Conservation (phyloP, 495 filamentous ascomycete species). For the Penicillium lividum region DNA sequence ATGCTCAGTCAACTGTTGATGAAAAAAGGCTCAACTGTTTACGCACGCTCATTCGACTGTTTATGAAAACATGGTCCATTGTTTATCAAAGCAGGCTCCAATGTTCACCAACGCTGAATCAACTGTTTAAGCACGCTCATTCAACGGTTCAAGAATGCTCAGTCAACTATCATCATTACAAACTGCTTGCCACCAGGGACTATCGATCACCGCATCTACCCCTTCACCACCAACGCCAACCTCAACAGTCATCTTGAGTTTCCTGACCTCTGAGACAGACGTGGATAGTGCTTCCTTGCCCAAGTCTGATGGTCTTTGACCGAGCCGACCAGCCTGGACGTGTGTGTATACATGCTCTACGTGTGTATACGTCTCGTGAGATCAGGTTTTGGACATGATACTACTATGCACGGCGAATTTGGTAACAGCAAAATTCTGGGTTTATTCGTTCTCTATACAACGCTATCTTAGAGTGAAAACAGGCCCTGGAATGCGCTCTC, state of each 20-base stretch:
- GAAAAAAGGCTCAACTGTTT: too few species aligned
- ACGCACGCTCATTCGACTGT: too few species aligned
- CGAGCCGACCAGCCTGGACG: neutral
- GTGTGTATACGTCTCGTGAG: neutral
- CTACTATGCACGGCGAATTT: constrained; percentile 5
- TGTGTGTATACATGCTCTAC: neutral
- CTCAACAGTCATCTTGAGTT: neutral
- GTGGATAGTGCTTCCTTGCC: constrained; percentile 2
- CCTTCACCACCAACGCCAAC: neutral
- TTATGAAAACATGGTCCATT: too few species aligned
- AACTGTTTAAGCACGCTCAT: too few species aligned
- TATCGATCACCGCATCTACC: neutral
- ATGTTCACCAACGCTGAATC: too few species aligned
- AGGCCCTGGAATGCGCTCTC: neutral
- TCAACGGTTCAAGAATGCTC: neutral
- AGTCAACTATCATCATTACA: neutral
- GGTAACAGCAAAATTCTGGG: constrained; percentile 3
- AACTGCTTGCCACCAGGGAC: neutral
- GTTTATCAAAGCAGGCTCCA: too few species aligned
- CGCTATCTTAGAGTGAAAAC: constrained; percentile 2
- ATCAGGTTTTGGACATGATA: neutral
- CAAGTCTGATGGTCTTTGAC: constrained; percentile 4
- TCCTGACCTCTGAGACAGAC: constrained; percentile 2
- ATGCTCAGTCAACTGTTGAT: too few species aligned
- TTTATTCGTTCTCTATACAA: neutral